These are phyloP conservation scores for Prunus yedoensis DNA, from an alignment of 331 rosid genomes.

Conservation along the genomic window DNA sequence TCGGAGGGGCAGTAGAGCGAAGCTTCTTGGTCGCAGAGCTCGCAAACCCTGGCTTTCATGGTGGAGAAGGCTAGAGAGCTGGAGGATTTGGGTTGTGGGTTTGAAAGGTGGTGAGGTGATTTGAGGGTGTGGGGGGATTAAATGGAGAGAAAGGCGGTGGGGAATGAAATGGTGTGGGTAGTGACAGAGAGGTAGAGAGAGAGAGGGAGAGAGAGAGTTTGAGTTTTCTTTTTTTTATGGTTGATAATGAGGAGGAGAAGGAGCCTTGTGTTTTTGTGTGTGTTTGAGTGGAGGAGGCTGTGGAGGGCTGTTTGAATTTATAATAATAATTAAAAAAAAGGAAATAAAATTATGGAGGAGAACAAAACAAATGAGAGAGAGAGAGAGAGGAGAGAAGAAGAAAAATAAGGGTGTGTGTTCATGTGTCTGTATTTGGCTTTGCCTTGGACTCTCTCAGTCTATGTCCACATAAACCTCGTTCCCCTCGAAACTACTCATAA, in stretches of 20 bases:
- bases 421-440: neutral
- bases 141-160: slow-evolving; percentile 15
- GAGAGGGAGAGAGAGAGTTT: neutral
- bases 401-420: neutral
- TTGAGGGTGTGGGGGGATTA: slow-evolving; percentile 3
- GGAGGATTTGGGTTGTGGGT: too few relatives aligned
- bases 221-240: neutral
- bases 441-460: neutral
- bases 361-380: neutral
- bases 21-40: slow-evolving; percentile 51
- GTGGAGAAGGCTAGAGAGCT: neutral
- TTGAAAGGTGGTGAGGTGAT: neutral
- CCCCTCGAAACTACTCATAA: slow-evolving; percentile 16
- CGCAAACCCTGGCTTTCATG: slow-evolving; percentile 35
- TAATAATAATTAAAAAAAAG: too few relatives aligned
- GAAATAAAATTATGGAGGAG: neutral
- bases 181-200: slow-evolving; percentile 1
- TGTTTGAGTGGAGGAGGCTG: neutral
- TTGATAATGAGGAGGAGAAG: neutral
- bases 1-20: slow-evolving; percentile 53
- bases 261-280: neutral
- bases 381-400: neutral
- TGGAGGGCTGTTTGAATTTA: neutral
- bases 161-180: neutral
- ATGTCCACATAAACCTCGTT: slow-evolving; percentile 26